These are phyloP conservation scores for Curvularia eragrostidis DNA, from an alignment of 2,329 filamentous ascomycete genomes.

Conservation along the genomic window DNA sequence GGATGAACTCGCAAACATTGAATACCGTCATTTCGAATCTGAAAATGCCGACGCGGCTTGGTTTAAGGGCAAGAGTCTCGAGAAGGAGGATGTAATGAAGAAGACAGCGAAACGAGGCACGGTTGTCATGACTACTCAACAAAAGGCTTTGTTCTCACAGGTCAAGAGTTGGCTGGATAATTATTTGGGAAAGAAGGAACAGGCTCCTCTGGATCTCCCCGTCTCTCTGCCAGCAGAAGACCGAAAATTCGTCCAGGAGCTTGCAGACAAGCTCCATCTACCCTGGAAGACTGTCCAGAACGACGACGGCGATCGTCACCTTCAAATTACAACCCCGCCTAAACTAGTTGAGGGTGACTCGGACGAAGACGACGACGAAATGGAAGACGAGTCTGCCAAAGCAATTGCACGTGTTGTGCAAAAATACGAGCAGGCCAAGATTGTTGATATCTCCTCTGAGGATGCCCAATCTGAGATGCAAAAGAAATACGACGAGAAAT, in stretches of 20 bases:
- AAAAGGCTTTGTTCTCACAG: conserved; percentile 81
- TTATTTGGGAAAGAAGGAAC: conserved; percentile 57
- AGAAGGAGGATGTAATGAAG: conserved; percentile 70
- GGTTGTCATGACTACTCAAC: conserved; percentile 76
- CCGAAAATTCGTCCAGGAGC: conserved; percentile 89
- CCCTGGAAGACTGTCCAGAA: conserved; percentile 70
- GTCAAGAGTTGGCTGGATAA: conserved; percentile 84
- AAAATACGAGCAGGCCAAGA: conserved; percentile 87
- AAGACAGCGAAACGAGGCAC: conserved; percentile 67
- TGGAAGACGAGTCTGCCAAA: conserved; percentile 81
- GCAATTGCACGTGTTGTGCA: conserved; percentile 86
- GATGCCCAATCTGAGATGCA: conserved; percentile 81
- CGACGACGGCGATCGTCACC: conserved; percentile 69
- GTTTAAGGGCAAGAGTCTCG: conserved; percentile 85
- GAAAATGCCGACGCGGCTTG: conserved; percentile 89
- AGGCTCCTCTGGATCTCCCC: conserved; percentile 73
- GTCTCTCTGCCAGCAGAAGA: conserved; percentile 78
- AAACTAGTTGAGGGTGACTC: conserved; percentile 60
- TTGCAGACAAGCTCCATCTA: conserved; percentile 73
- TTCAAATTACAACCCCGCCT: conserved; percentile 67
- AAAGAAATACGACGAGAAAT: conserved; percentile 87
- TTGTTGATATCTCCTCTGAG: conserved; percentile 79
- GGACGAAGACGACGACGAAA: conserved; percentile 71
- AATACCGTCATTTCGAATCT: conserved; percentile 89
- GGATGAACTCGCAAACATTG: conserved; percentile 84